Conservation (phyloP, 495 filamentous ascomycete species). For the Talaromyces nanjingensis region DNA sequence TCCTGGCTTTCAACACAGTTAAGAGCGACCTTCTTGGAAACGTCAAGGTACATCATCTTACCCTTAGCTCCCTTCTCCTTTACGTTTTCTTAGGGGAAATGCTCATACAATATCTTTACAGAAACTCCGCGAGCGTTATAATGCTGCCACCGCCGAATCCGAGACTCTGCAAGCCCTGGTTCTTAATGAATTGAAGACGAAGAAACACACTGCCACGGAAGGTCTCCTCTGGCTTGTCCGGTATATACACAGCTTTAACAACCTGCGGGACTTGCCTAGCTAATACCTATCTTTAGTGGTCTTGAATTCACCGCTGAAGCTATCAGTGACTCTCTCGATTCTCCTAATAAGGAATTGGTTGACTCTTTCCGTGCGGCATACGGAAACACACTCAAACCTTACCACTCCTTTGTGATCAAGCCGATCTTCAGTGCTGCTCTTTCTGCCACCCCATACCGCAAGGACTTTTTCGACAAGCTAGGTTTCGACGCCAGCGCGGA, state of each 20-base stretch:
- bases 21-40: conserved; percentile 90
- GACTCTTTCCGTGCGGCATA: conserved; percentile 84
- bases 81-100: neutral
- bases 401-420: conserved; percentile 83
- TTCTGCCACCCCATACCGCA: conserved; percentile 84
- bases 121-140: conserved; percentile 87
- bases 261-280: conserved; percentile 9
- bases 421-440: conserved; percentile 88
- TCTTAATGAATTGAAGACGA: conserved; percentile 75
- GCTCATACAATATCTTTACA: conserved; percentile 25
- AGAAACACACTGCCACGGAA: conserved; percentile 79
- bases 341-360: conserved; percentile 64
- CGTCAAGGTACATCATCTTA: conserved; percentile 59
- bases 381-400: conserved; percentile 73
- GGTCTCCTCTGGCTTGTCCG: conserved; percentile 87
- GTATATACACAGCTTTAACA: conserved; percentile 39
- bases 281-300: conserved; percentile 45
- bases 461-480: conserved; percentile 83
- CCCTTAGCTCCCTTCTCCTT: neutral
- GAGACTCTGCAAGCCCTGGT: conserved; percentile 77
- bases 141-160: conserved; percentile 68
- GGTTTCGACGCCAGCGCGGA: conserved; percentile 53
- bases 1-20: conserved; percentile 73
- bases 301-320: conserved; percentile 87
- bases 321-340: conserved; percentile 66